Evolutionary conservation across 1,139 yeast species (phyloP).

Genomic region (Hyphopichia burtonii): DNA sequence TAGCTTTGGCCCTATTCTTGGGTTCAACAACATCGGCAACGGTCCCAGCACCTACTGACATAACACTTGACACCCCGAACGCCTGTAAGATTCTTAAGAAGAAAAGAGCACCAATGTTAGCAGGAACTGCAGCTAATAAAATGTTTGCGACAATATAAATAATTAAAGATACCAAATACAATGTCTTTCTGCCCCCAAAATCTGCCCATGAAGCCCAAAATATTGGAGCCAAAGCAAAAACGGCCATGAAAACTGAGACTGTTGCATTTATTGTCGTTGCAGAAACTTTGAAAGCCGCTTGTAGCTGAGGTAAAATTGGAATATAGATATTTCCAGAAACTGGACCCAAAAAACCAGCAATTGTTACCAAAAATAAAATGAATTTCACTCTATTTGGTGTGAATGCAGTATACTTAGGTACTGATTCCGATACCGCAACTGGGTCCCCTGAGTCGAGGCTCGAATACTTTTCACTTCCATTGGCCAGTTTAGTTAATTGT

Average conservation of each 20-base stretch:
- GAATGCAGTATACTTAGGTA: conserved; percentile 10
- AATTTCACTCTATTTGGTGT: conserved; percentile 15
- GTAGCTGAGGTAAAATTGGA: conserved; percentile 52
- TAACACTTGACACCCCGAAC: conserved; percentile 53
- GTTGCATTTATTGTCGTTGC: conserved; percentile 54
- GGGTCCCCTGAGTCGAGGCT: background rate
- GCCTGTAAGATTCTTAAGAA: conserved; percentile 51
- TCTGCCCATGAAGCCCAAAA: conserved; percentile 61
- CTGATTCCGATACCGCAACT: too few relatives aligned
- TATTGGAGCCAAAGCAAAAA: conserved; percentile 53
- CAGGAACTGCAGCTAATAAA: conserved; percentile 48
- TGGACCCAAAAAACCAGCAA: conserved; percentile 60
- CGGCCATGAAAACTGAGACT: conserved; percentile 58
- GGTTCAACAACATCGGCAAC: conserved; percentile 53
- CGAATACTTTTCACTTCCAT: too few relatives aligned
- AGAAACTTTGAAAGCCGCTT: conserved; percentile 40
- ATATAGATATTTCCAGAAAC: conserved; percentile 59
- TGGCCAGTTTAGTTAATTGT: background rate
- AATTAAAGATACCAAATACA: conserved; percentile 45
- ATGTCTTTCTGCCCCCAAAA: conserved; percentile 53
- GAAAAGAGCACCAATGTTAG: conserved; percentile 43
- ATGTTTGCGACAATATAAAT: conserved; percentile 48
- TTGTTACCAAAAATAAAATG: conserved; percentile 36
- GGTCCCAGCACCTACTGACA: conserved; percentile 58
- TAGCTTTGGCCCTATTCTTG: conserved; percentile 46